A percentile compares a stretch with the other conserved stretches of the same genome.
These are phyloP conservation scores for Aspergillus floridensis DNA, from an alignment of 2,329 filamentous ascomycete species.

Conservation along the genomic window DNA sequence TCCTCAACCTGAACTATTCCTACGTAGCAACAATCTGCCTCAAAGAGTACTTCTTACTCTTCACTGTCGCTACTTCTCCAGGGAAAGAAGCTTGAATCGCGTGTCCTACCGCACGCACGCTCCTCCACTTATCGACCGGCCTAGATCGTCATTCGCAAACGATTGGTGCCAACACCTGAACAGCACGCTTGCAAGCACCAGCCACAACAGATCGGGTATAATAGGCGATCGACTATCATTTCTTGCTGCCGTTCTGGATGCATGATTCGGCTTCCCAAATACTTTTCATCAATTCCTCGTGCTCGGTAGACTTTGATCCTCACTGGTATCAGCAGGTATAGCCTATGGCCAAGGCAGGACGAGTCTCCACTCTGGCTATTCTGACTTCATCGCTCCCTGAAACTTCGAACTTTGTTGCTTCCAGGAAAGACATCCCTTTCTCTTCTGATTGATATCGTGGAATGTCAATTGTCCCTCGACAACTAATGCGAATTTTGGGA, in stretches of 20 bases:
- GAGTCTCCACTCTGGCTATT: not conserved
- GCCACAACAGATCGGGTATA: not conserved
- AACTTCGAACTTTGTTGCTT: not conserved
- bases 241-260: not conserved
- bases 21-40: not conserved
- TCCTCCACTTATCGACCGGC: not conserved
- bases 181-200: not conserved
- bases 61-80: not conserved
- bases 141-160: not conserved
- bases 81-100: not conserved
- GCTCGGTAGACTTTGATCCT: not conserved
- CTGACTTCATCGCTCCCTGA: not conserved
- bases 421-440: no score
- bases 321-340: not conserved
- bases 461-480: not conserved
- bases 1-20: not conserved
- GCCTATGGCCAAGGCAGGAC: not conserved
- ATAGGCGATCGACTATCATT: not conserved
- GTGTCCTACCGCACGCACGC: not conserved
- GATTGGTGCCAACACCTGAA: slow-evolving; percentile 4
- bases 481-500: not conserved
- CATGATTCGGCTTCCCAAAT: not conserved
- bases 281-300: not conserved
- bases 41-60: not conserved
- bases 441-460: not conserved